Evolutionary conservation across 78 protist genomes (phyloP).

Genomic region (Protostelium mycophagum): DNA sequence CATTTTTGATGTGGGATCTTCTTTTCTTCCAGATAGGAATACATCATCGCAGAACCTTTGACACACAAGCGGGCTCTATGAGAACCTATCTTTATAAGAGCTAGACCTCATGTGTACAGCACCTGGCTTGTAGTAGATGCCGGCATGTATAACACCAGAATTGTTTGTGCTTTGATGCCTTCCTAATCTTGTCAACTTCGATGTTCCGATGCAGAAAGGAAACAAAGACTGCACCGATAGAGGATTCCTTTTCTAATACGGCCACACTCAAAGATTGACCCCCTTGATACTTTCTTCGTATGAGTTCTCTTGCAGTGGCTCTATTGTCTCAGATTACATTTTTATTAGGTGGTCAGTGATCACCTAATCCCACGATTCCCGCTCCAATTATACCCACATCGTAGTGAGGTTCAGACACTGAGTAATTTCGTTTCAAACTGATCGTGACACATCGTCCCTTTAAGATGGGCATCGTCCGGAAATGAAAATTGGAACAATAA

Average conservation of each 20-base stretch:
- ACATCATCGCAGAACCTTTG: slow-evolving; percentile 33
- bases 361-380: slow-evolving; percentile 52
- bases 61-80: slow-evolving; percentile 41
- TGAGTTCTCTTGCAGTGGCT: slow-evolving; percentile 50
- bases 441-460: no score
- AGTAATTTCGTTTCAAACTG: no score
- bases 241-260: slow-evolving; percentile 10
- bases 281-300: not conserved
- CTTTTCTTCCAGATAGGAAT: slow-evolving; percentile 30
- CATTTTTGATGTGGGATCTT: slow-evolving; percentile 19
- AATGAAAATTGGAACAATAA: no score
- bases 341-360: no score
- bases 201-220: not conserved
- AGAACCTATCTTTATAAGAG: not conserved
- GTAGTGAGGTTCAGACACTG: no score
- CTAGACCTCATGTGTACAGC: not conserved
- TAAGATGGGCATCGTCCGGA: no score
- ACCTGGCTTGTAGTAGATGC: slow-evolving; percentile 65
- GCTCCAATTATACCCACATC: slow-evolving; percentile 60
- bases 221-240: not conserved
- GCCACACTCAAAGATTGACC: not conserved
- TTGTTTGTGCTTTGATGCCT: slow-evolving; percentile 59
- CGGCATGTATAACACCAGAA: slow-evolving; percentile 73
- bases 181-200: slow-evolving; percentile 36
- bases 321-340: not conserved